Evolutionary conservation across 164 flowering plant species (phyloP).

Genomic region (Berberis thunbergii): DNA sequence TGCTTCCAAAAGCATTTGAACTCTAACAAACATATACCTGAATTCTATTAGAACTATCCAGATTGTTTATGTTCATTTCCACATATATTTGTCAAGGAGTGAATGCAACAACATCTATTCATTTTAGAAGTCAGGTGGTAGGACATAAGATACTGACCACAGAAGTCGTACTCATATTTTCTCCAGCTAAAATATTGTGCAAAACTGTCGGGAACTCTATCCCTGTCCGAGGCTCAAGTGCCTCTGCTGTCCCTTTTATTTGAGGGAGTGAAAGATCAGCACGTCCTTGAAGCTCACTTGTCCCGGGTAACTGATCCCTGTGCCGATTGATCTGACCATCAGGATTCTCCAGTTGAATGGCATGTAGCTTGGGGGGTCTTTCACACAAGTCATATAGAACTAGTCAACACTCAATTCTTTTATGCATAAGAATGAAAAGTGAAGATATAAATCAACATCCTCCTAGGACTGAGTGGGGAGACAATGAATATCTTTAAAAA

Average conservation of each 20-base stretch:
- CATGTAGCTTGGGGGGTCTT: conserved; percentile 44
- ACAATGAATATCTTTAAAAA: too few species aligned
- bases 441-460: too few species aligned
- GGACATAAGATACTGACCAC: conserved; percentile 37
- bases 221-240: conserved; percentile 81
- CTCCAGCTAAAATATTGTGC: conserved; percentile 32
- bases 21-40: too few species aligned
- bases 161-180: conserved; percentile 27
- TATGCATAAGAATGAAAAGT: too few species aligned
- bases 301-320: conserved; percentile 39
- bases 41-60: too few species aligned
- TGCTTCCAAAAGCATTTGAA: too few species aligned
- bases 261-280: conserved; percentile 32
- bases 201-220: conserved; percentile 68
- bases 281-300: conserved; percentile 35
- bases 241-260: conserved; percentile 37
- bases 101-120: background rate
- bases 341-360: conserved; percentile 36
- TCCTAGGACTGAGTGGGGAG: too few species aligned
- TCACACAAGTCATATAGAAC: background rate
- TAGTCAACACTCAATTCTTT: too few species aligned
- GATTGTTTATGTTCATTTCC: background rate
- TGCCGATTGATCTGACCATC: conserved; percentile 29
- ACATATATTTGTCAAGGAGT: background rate
- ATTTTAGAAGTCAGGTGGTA: background rate